A percentile compares a stretch with the other conserved stretches of the same genome.
Evolutionary conservation across 306 rosid species (phyloP).

Genomic region (cucumber (Cucumis sativus)): DNA sequence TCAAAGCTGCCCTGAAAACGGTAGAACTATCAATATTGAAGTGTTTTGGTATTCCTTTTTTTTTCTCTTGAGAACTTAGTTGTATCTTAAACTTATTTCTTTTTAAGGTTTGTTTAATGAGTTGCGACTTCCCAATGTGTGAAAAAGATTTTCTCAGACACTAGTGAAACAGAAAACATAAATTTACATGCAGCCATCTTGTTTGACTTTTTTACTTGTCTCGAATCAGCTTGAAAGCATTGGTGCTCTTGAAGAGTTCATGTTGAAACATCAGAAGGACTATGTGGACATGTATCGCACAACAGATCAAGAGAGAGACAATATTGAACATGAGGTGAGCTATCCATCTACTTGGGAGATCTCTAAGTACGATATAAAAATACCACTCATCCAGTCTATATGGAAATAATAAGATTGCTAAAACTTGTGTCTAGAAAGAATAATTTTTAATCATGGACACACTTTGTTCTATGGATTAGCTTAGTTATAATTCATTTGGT

Average conservation of each 20-base stretch:
- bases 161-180: background rate
- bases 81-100: background rate
- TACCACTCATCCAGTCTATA: background rate
- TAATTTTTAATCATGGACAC: background rate
- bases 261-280: constrained; percentile 84
- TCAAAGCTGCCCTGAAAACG: constrained; percentile 78
- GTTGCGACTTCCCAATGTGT: background rate
- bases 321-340: constrained; percentile 95
- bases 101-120: background rate
- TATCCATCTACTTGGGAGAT: background rate
- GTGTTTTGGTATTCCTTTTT: background rate
- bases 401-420: background rate
- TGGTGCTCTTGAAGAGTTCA: constrained; percentile 61
- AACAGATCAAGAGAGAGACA: constrained; percentile 87
- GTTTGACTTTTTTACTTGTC: background rate
- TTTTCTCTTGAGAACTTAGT: background rate
- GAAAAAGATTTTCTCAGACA: background rate
- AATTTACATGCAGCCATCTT: background rate
- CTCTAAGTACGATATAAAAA: background rate
- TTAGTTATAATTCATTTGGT: background rate
- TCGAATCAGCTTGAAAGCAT: constrained; percentile 59
- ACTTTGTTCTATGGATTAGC: background rate
- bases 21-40: constrained; percentile 19
- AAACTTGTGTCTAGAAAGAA: background rate
- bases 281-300: constrained; percentile 86